Evolutionary conservation across 2,329 filamentous ascomycete genomes (phyloP).

Genomic region (Xylaria sp.): DNA sequence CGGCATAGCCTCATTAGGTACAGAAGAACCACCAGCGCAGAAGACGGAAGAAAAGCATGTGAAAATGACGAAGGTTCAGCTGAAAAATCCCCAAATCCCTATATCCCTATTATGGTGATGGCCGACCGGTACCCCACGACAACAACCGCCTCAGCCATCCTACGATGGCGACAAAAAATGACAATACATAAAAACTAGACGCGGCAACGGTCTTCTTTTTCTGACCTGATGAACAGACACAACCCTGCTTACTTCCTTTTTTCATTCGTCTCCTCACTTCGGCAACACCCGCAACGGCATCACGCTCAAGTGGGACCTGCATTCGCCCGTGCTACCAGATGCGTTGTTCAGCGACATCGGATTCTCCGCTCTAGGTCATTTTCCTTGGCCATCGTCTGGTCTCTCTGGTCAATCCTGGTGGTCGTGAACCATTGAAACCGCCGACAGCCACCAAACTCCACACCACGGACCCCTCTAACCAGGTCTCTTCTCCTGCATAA

Average conservation of each 20-base stretch:
- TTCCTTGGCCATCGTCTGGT: conserved; percentile 5
- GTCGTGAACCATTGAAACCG: conserved; percentile 28
- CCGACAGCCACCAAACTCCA: conserved; percentile 32
- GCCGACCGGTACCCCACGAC: not conserved
- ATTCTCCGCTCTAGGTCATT: conserved; percentile 22
- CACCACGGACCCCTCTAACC: conserved; percentile 11
- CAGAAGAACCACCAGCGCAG: conserved; percentile 1
- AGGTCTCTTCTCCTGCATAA: conserved; percentile 37
- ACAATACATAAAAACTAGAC: not conserved
- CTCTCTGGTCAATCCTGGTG: not conserved
- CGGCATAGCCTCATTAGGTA: conserved; percentile 5
- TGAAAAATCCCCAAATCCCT: not conserved
- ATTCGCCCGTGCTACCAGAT: conserved; percentile 24
- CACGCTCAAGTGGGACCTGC: conserved; percentile 26
- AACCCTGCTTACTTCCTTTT: conserved; percentile 7
- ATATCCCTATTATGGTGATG: not conserved
- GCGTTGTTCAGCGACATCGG: conserved; percentile 40
- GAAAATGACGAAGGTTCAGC: conserved; percentile 28
- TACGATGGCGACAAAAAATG: not conserved
- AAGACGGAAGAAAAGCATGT: conserved; percentile 27
- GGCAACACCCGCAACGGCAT: conserved; percentile 30
- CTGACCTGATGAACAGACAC: not conserved
- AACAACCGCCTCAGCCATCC: not conserved
- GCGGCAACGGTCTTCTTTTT: not conserved
- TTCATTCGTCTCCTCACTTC: conserved; percentile 15